Percentiles rank a stretch among this genome's conserved stretches.
Evolutionary conservation across 2,329 filamentous ascomycete species (phyloP).

Genomic region (Neofusicoccum sp.): DNA sequence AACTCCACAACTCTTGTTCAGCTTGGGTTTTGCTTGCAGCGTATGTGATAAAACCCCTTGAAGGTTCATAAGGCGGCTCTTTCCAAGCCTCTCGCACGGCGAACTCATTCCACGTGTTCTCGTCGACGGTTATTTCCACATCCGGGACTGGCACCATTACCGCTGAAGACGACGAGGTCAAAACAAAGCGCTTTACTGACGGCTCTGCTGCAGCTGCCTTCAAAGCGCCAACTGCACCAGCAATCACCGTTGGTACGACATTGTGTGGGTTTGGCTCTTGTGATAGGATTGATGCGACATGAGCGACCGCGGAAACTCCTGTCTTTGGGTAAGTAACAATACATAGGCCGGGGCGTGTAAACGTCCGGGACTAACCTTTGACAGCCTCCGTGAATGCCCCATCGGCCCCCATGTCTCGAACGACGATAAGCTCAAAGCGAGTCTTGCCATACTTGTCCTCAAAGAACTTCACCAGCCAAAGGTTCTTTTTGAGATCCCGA

Average conservation of each 20-base stretch:
- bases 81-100: neutral
- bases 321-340: neutral
- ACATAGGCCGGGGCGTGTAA: neutral
- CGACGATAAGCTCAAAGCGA: slow-evolving; percentile 28
- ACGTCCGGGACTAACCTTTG: slow-evolving; percentile 21
- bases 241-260: neutral
- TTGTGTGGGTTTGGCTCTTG: neutral
- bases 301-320: neutral
- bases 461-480: slow-evolving; percentile 33
- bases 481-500: slow-evolving; percentile 29
- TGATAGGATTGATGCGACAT: neutral
- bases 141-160: slow-evolving; percentile 18
- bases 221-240: neutral
- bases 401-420: slow-evolving; percentile 29
- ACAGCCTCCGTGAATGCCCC: slow-evolving; percentile 28
- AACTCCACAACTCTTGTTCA: slow-evolving; percentile 50
- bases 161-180: neutral
- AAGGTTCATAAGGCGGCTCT: neutral
- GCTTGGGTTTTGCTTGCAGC: slow-evolving; percentile 47
- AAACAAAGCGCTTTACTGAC: neutral
- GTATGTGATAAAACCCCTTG: slow-evolving; percentile 37
- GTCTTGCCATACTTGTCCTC: slow-evolving; percentile 23
- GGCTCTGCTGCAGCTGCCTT: neutral
- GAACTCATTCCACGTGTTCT: neutral
- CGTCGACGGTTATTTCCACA: slow-evolving; percentile 21